Base-by-base conservation (phyloP, 805 yeast species). In the Candida argentea region DNA sequence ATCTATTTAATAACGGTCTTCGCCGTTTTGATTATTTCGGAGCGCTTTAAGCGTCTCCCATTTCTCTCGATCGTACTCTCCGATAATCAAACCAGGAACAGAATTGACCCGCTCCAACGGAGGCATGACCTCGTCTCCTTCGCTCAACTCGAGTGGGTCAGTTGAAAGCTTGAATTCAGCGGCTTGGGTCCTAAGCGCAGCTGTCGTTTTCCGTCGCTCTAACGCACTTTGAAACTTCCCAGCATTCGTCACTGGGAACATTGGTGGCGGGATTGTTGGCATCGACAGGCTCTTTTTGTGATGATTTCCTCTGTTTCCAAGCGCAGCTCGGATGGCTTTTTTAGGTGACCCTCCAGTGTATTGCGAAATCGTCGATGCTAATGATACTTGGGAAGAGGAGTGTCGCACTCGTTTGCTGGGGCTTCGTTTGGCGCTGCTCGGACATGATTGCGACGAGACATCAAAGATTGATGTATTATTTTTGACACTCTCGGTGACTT, bases 11-110 rank as follows among this genome's bases (percentile, higher is more conserved):
- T 8, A 8, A 19, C 10, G 10, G 10, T 19, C n/a, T n/a, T 16
- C 22, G 7, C 20, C 8, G 7, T 22, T 29, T 18, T 31, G 37
- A 22, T 38, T 28, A 17, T 34, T 31, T 21, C 36, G 46, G 28
- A 66, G 37, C 14, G 58, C 44, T 38, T 65, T 62, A 35, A 74
- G 55, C 1, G 72, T 67, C 32, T 67, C 55, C 81, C 81, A 74
- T 44, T 75, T 75, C 44, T 75, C 83, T 40, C 67, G 55, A 40
- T 75, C 83, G 42, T 75, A 75, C 41, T 72, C 73, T 0, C 82
- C 81, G 31, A 74, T 64, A 3, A 71, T 74, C 8, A 65, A 72
- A 22, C 74, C 61, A 1, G 82, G 81, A 21, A 62, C 35, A 42
- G 66, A 50, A 50, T 70, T 43, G 23, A 52, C 59, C 9, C 63